These are phyloP conservation scores for Cochlearia excelsa DNA, from an alignment of 345 rosid genomes.

Conservation along the genomic window DNA sequence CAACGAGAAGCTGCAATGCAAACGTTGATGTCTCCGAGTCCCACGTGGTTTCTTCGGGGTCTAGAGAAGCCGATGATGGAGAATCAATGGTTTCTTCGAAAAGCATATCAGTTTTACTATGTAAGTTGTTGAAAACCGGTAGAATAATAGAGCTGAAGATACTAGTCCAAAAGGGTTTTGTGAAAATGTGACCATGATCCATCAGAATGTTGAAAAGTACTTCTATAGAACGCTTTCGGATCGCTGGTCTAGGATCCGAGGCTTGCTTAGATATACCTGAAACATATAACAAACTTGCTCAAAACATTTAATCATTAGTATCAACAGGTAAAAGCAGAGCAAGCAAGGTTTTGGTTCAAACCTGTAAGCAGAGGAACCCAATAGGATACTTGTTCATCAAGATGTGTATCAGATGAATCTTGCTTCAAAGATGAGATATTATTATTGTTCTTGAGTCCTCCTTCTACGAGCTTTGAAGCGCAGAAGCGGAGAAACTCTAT, in stretches of 20 bases:
- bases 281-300: slow-evolving; percentile 21
- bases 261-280: slow-evolving; percentile 85
- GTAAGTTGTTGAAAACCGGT: slow-evolving; percentile 55
- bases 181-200: slow-evolving; percentile 95
- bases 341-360: slow-evolving; percentile 26
- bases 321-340: background rate
- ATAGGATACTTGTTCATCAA: slow-evolving; percentile 78
- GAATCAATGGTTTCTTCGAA: slow-evolving; percentile 44
- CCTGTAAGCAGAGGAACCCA: slow-evolving; percentile 97
- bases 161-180: slow-evolving; percentile 61
- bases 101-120: slow-evolving; percentile 45
- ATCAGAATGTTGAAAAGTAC: slow-evolving; percentile 84
- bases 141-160: slow-evolving; percentile 58
- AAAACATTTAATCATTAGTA: background rate
- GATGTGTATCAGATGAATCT: slow-evolving; percentile 40
- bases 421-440: slow-evolving; percentile 40
- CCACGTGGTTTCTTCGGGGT: slow-evolving; percentile 59
- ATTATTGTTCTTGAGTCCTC: slow-evolving; percentile 55
- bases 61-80: slow-evolving; percentile 44
- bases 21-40: slow-evolving; percentile 74
- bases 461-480: slow-evolving; percentile 87
- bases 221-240: slow-evolving; percentile 79
- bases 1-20: slow-evolving; percentile 74
- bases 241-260: slow-evolving; percentile 71
- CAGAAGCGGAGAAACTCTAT: slow-evolving; percentile 95